Evolutionary conservation across 495 filamentous ascomycete genomes (phyloP).

Genomic region (Aspergillus wentii): DNA sequence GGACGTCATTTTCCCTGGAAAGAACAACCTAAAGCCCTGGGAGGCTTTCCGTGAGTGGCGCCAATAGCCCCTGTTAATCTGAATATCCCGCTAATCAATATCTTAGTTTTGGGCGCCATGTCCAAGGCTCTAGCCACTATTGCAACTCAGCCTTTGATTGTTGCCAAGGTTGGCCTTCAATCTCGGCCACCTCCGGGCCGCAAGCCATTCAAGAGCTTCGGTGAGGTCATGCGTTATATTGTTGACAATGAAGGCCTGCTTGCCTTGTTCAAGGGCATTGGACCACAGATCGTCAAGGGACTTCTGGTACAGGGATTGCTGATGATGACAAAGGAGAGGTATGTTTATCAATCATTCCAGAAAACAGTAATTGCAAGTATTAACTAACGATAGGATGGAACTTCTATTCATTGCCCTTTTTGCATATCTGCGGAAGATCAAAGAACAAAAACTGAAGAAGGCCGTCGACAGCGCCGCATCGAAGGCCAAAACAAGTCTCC

Average conservation of each 20-base stretch:
- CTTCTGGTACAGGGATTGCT: constrained; percentile 89
- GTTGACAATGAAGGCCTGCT: constrained; percentile 76
- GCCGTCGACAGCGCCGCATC: constrained; percentile 44
- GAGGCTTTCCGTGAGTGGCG: constrained; percentile 81
- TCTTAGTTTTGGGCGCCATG: constrained; percentile 78
- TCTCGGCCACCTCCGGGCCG: constrained; percentile 81
- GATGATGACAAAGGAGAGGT: constrained; percentile 99
- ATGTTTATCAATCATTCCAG: constrained; percentile 20
- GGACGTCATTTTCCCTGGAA: constrained; percentile 72
- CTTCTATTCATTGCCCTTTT: constrained; percentile 84
- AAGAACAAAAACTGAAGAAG: constrained; percentile 65
- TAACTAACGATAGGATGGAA: constrained; percentile 66
- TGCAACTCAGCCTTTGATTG: constrained; percentile 90
- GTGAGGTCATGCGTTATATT: constrained; percentile 93
- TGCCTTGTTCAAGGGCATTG: constrained; percentile 94
- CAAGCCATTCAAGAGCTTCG: constrained; percentile 91
- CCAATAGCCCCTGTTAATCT: too few species aligned
- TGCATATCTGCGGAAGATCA: constrained; percentile 68
- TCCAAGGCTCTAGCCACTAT: constrained; percentile 93
- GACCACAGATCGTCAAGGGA: constrained; percentile 88
- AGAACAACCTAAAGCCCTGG: constrained; percentile 69
- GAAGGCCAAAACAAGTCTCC: constrained; percentile 38
- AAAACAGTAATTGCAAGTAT: not conserved
- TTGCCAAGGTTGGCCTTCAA: constrained; percentile 95
- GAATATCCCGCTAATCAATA: too few species aligned